Conservation (phyloP, 2,329 filamentous ascomycete species). For the Cordyceps tenuipes region DNA sequence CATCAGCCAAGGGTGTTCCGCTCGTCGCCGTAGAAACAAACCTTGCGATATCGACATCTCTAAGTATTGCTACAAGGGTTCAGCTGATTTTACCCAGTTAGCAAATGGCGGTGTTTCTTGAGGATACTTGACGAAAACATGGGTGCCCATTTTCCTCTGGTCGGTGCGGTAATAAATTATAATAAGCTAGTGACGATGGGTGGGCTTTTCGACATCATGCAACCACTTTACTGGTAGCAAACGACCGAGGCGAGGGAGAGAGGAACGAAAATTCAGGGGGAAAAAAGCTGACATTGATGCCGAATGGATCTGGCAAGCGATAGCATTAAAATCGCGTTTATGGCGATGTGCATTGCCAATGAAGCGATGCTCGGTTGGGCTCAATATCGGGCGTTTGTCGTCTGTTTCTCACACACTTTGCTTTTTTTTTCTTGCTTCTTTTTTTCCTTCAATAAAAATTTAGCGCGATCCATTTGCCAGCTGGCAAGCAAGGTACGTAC, state of each 20-base stretch:
- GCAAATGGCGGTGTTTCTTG: constrained; percentile 8
- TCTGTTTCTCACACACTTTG: neutral
- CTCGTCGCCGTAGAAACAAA: constrained; percentile 7
- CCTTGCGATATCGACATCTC: neutral
- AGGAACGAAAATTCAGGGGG: neutral
- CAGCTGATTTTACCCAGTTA: neutral
- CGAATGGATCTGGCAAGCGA: neutral
- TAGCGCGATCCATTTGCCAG: neutral
- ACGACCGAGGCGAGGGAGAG: neutral
- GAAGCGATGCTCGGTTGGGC: neutral
- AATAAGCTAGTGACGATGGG: neutral
- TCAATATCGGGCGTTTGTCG: neutral
- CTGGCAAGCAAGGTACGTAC: neutral
- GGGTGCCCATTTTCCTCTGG: neutral
- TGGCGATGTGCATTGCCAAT: neutral
- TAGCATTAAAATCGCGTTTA: neutral
- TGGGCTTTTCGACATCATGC: neutral
- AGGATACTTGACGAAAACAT: neutral
- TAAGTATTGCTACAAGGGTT: neutral
- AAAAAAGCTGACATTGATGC: neutral
- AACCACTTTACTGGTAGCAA: constrained; percentile 2
- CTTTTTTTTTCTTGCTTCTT: neutral
- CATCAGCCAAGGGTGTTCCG: neutral
- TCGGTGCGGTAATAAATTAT: neutral
- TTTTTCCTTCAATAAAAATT: neutral